phyloP scores from a whole-genome alignment of 1,284 basidiomycete species.

The Cryptococcus sp. region DNA sequence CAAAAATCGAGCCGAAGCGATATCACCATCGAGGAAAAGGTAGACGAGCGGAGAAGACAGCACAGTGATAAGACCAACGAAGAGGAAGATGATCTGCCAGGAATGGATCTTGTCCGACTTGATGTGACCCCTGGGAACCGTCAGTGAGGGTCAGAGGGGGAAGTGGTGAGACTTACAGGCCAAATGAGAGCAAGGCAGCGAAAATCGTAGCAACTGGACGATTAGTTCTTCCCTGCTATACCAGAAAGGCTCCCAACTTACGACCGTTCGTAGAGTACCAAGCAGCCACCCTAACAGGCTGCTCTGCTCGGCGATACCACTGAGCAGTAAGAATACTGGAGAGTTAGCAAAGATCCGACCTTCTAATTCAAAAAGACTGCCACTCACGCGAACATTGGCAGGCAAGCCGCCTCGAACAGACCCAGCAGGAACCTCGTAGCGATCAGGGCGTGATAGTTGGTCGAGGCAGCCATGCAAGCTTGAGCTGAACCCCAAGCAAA shows the following conservation, averaged over 20 bases:
- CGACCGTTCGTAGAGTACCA: slow-evolving; percentile 46
- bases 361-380: not conserved
- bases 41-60: slow-evolving; percentile 39
- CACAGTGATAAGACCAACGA: slow-evolving; percentile 41
- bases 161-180: slow-evolving; percentile 17
- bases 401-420: slow-evolving; percentile 45
- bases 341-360: too few species aligned
- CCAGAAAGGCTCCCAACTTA: too few species aligned
- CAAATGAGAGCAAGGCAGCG: slow-evolving; percentile 37
- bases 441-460: slow-evolving; percentile 22
- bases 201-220: slow-evolving; percentile 42
- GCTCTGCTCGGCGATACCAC: slow-evolving; percentile 47
- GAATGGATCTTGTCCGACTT: slow-evolving; percentile 25
- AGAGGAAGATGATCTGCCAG: slow-evolving; percentile 47
- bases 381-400: slow-evolving; percentile 40
- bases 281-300: slow-evolving; percentile 39
- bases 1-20: slow-evolving; percentile 43
- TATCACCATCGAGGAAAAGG: slow-evolving; percentile 37
- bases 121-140: slow-evolving; percentile 31
- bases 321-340: slow-evolving; percentile 39
- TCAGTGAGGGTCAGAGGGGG: not conserved
- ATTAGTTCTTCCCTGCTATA: too few species aligned
- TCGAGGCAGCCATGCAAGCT: slow-evolving; percentile 33
- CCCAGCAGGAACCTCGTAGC: slow-evolving; percentile 44
- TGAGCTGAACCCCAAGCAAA: slow-evolving; percentile 37